phyloP scores from a whole-genome alignment of 129 eudicot genomes.

The Apium graveolens region DNA sequence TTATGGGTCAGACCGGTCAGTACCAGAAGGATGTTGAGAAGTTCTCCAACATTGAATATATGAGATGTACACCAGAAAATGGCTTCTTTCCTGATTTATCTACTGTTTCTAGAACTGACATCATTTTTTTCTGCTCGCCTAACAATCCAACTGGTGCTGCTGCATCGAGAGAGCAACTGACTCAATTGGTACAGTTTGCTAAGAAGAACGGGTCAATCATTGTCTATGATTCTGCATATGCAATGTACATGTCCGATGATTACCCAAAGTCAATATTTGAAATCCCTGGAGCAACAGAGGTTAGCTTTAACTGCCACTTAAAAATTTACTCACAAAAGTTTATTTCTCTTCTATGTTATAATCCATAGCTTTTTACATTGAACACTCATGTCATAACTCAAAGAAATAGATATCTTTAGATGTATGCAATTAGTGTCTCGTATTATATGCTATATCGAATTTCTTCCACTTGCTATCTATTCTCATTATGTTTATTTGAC shows the following conservation, averaged over 20 bases:
- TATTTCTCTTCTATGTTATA: background rate
- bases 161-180: conserved; percentile 85
- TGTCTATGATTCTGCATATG: conserved; percentile 92
- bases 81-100: conserved; percentile 93
- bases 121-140: conserved; percentile 94
- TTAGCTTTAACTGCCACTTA: background rate
- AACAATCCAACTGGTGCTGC: conserved; percentile 96
- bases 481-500: background rate
- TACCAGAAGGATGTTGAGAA: conserved; percentile 60
- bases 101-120: conserved; percentile 62
- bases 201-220: conserved; percentile 85
- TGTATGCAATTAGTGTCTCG: background rate
- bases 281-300: conserved; percentile 74
- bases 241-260: conserved; percentile 75
- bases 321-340: background rate
- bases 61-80: conserved; percentile 87
- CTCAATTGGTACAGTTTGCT: conserved; percentile 69
- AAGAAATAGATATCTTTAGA: background rate
- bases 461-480: background rate
- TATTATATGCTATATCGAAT: background rate
- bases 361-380: background rate
- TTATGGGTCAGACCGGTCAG: conserved; percentile 84
- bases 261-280: conserved; percentile 87
- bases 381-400: background rate
- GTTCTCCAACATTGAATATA: conserved; percentile 69